phyloP scores from a whole-genome alignment of 257 asterid genomes.

The Solanum chmielewskii region DNA sequence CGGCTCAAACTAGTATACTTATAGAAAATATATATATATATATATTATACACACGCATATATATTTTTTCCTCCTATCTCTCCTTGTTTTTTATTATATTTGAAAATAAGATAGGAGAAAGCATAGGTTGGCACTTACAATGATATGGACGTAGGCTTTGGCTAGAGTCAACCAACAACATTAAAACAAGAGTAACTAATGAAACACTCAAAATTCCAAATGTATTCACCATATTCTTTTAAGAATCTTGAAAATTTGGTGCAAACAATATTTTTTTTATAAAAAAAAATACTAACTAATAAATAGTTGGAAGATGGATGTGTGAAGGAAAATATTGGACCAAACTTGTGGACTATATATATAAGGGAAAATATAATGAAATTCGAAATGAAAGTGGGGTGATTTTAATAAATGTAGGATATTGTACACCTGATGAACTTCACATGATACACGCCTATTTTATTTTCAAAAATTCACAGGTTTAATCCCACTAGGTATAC shows the following conservation, averaged over 20 bases:
- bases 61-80: background rate
- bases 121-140: slow-evolving; percentile 17
- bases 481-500: background rate
- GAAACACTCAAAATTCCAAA: slow-evolving; percentile 9
- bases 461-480: slow-evolving; percentile 48
- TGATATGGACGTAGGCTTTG: slow-evolving; percentile 51
- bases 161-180: slow-evolving; percentile 27
- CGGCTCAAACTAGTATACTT: background rate
- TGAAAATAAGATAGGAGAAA: background rate
- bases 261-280: background rate
- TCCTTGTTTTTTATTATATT: background rate
- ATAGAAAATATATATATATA: background rate
- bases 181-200: slow-evolving; percentile 17
- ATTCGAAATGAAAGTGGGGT: background rate
- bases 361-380: background rate
- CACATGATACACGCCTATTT: slow-evolving; percentile 66
- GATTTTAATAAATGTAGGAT: slow-evolving; percentile 37
- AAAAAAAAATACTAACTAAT: background rate
- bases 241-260: background rate
- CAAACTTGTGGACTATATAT: background rate
- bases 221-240: background rate
- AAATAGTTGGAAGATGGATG: background rate
- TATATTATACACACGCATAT: background rate
- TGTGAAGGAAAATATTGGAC: background rate
- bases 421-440: slow-evolving; percentile 33